phyloP scores from a whole-genome alignment of 139 green algal species.

The Gonium pectorale region DNA sequence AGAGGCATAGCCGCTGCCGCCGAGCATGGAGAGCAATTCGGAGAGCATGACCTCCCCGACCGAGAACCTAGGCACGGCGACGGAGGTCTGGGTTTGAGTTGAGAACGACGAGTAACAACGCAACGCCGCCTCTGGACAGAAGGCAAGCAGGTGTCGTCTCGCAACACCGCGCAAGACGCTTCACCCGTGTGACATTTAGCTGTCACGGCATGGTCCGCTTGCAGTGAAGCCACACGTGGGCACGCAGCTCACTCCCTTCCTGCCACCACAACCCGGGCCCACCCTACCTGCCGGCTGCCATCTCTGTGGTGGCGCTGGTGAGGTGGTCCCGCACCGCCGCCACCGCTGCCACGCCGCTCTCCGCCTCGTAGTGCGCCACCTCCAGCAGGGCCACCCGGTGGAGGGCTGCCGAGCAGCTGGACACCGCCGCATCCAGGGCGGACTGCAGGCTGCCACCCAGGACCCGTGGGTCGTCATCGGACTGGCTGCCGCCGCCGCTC shows the following conservation, averaged over 20 bases:
- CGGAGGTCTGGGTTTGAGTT: too few species aligned
- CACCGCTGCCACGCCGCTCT: neutral
- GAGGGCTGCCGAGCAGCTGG: constrained; percentile 5
- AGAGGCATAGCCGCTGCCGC: too few species aligned
- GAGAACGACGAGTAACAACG: too few species aligned
- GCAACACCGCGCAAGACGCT: too few species aligned
- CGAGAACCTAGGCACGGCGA: too few species aligned
- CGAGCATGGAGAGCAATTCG: constrained; percentile 24
- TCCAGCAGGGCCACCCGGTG: constrained; percentile 32
- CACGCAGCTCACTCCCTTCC: neutral
- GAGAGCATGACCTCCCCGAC: constrained; percentile 28
- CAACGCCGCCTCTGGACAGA: too few species aligned
- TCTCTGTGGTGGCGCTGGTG: neutral
- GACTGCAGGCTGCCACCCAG: constrained; percentile 1
- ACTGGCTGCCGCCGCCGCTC: neutral
- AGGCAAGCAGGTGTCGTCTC: too few species aligned
- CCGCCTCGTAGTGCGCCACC: constrained; percentile 32
- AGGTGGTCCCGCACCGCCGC: constrained; percentile 17
- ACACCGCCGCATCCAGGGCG: neutral
- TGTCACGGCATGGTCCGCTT: too few species aligned
- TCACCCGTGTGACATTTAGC: too few species aligned
- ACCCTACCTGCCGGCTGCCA: constrained; percentile 29
- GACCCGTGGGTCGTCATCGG: neutral
- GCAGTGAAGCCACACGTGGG: too few species aligned
- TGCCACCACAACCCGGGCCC: too few species aligned